phyloP scores from a whole-genome alignment of 2,329 filamentous ascomycete species.

The Coniosporium tulheliwenetii region DNA sequence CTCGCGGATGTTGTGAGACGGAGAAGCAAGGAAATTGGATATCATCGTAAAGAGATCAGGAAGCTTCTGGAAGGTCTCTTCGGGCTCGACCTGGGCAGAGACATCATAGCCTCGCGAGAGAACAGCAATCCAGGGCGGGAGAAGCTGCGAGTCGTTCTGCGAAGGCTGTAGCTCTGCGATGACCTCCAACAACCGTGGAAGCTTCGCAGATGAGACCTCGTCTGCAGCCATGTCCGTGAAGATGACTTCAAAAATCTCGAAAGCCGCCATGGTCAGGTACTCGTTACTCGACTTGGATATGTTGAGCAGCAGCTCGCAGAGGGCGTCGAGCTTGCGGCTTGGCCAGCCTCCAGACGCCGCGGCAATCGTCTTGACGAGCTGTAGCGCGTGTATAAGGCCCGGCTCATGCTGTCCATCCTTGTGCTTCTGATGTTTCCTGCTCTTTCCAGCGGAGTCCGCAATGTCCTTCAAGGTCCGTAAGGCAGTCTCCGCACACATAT shows the following conservation, averaged over 20 bases:
- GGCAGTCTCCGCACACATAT: conserved; percentile 89
- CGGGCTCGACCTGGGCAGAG: conserved; percentile 70
- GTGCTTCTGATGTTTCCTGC: conserved; percentile 41
- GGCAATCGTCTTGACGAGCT: conserved; percentile 82
- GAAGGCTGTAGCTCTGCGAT: conserved; percentile 85
- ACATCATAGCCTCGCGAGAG: conserved; percentile 90
- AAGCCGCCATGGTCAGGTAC: conserved; percentile 89
- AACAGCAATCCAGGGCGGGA: conserved; percentile 94
- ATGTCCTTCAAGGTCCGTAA: conserved; percentile 67
- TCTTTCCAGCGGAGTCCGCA: conserved; percentile 55
- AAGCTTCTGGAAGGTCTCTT: conserved; percentile 83
- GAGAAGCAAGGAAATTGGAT: conserved; percentile 65
- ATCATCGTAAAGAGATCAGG: conserved; percentile 74
- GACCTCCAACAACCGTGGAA: conserved; percentile 77
- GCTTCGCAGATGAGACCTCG: conserved; percentile 74
- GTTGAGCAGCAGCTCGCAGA: conserved; percentile 77
- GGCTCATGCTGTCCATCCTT: conserved; percentile 54
- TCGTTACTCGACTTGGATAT: conserved; percentile 87
- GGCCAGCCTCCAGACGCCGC: conserved; percentile 86
- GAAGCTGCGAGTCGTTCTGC: conserved; percentile 82
- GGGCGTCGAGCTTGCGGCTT: conserved; percentile 80
- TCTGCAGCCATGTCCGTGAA: conserved; percentile 73
- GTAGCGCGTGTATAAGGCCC: conserved; percentile 75
- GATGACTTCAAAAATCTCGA: conserved; percentile 95
- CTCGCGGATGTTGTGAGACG: conserved; percentile 82